Conservation (phyloP, 306 rosid species). For the Pyrus betulifolia region DNA sequence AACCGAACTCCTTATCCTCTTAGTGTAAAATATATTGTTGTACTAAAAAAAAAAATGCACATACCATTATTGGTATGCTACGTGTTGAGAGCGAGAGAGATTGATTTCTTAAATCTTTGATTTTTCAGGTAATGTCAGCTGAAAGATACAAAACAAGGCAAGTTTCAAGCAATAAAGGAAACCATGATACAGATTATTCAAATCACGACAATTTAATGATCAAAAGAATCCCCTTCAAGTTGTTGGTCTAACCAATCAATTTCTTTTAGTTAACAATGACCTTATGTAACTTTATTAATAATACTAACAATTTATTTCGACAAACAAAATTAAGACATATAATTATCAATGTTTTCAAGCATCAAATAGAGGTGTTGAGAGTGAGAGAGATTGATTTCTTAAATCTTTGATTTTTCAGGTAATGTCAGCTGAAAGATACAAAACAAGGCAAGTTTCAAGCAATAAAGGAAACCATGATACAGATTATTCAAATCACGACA, state of each 20-base stretch:
- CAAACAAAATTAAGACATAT: background rate
- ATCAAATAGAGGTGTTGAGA: background rate
- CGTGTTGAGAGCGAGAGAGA: too few relatives aligned
- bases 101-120: background rate
- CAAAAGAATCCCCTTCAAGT: background rate
- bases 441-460: background rate
- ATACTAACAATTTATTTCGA: background rate
- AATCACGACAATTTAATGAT: background rate
- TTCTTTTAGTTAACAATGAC: background rate
- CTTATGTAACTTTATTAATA: too few relatives aligned
- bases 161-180: background rate
- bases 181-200: background rate
- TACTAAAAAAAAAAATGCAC: too few relatives aligned
- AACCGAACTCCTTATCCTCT: too few relatives aligned
- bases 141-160: background rate
- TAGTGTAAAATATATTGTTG: too few relatives aligned
- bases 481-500: background rate
- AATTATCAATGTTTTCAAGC: background rate
- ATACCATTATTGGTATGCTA: too few relatives aligned
- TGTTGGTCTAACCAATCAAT: background rate
- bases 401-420: background rate
- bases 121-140: background rate
- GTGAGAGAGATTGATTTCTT: too few relatives aligned
- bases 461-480: background rate
- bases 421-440: background rate